Conservation (phyloP, 352 stramenopile species). For the Globisporangium megalacanthum region DNA sequence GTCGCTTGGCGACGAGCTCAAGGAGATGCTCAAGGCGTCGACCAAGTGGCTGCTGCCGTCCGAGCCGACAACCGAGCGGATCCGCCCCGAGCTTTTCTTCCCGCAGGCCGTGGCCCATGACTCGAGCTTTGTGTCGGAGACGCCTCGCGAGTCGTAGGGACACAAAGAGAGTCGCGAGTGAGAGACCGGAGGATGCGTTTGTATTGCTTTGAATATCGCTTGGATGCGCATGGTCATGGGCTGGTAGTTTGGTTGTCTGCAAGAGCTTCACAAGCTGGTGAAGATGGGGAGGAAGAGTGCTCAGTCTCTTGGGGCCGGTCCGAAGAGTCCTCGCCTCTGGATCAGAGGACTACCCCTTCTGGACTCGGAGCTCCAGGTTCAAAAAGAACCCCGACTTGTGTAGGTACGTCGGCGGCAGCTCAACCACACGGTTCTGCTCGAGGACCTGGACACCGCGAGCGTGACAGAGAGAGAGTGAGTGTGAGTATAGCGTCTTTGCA, state of each 20-base stretch:
- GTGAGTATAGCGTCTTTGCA: background rate
- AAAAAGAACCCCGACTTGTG: conserved; percentile 80
- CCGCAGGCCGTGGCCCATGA: conserved; percentile 41
- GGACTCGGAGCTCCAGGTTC: conserved; percentile 58
- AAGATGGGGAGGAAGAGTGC: too few species aligned
- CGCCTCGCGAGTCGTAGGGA: background rate
- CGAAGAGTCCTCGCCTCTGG: too few species aligned
- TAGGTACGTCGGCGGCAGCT: conserved; percentile 72
- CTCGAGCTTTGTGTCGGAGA: conserved; percentile 5
- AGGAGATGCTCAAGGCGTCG: conserved; percentile 48
- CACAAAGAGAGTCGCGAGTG: background rate
- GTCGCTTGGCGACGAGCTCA: conserved; percentile 60
- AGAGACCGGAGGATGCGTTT: background rate
- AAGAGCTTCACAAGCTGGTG: too few species aligned
- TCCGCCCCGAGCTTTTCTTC: conserved; percentile 53
- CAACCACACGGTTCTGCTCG: conserved; percentile 56
- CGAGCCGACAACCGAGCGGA: conserved; percentile 17
- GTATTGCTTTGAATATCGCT: background rate
- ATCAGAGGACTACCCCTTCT: conserved; percentile 37
- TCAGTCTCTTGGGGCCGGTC: too few species aligned
- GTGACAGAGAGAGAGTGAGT: background rate
- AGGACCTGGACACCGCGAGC: conserved; percentile 32
- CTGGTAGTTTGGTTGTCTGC: too few species aligned
- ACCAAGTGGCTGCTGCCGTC: conserved; percentile 53
- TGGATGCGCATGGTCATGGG: background rate